Conservation (phyloP, 768 basidiomycete genomes). For the Tubosaeta sp. region DNA sequence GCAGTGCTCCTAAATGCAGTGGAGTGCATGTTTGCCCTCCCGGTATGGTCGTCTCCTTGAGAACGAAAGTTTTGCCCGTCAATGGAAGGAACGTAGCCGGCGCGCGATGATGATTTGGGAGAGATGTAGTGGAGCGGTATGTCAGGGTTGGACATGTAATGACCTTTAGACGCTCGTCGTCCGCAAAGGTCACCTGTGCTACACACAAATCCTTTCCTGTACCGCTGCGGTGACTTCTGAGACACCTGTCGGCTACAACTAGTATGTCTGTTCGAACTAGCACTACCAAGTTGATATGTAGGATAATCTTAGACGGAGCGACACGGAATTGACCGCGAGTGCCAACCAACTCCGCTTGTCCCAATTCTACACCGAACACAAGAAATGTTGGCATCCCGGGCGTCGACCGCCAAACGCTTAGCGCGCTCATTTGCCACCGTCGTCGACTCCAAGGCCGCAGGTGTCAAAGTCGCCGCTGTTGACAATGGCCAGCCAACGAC, state of each 20-base stretch:
- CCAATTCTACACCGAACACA: background rate
- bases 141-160: constrained; percentile 44
- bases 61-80: constrained; percentile 25
- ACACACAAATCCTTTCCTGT: too few relatives aligned
- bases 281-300: constrained; percentile 53
- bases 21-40: constrained; percentile 25
- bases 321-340: constrained; percentile 20
- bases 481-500: constrained; percentile 83
- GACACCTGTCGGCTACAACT: too few relatives aligned
- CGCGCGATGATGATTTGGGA: constrained; percentile 42
- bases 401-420: constrained; percentile 55
- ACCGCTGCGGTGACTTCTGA: too few relatives aligned
- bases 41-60: constrained; percentile 15
- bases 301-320: constrained; percentile 39
- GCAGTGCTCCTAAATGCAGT: constrained; percentile 33
- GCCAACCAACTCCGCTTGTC: constrained; percentile 25
- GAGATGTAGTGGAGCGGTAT: constrained; percentile 64
- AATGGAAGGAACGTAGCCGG: constrained; percentile 44
- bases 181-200: background rate
- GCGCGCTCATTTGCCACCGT: constrained; percentile 79
- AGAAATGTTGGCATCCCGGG: constrained; percentile 56
- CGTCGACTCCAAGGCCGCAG: constrained; percentile 56
- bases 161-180: background rate
- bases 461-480: constrained; percentile 81
- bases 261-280: too few relatives aligned